Evolutionary conservation across 345 rosid species (phyloP).

Genomic region (Populus davidiana): DNA sequence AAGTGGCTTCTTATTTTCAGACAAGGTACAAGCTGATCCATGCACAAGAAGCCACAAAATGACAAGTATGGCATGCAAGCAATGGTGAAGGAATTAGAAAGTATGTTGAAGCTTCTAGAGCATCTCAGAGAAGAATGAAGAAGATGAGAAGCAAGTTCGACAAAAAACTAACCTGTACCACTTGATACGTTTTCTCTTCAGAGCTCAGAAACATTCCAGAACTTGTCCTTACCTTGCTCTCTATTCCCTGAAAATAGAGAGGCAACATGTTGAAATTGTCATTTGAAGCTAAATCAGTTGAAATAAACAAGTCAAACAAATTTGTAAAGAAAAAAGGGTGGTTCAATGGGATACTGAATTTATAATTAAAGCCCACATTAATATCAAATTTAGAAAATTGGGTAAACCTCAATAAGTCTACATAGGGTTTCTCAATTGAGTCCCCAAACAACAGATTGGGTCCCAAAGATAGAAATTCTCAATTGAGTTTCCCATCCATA

Average conservation of each 20-base stretch:
- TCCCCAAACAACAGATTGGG: background rate
- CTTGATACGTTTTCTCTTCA: slow-evolving; percentile 70
- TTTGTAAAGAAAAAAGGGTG: background rate
- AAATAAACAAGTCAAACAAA: background rate
- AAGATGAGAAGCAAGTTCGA: slow-evolving; percentile 7
- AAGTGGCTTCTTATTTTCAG: background rate
- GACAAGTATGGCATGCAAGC: background rate
- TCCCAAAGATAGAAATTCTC: background rate
- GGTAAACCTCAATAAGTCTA: background rate
- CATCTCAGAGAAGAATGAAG: slow-evolving; percentile 6
- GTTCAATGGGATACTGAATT: background rate
- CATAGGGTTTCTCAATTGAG: background rate
- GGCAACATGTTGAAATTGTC: slow-evolving; percentile 1
- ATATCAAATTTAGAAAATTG: background rate
- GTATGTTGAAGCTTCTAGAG: background rate
- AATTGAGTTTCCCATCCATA: background rate
- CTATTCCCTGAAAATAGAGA: slow-evolving; percentile 57
- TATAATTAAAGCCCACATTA: background rate
- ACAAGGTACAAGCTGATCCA: background rate
- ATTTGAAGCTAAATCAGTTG: background rate
- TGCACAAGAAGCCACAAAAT: background rate
- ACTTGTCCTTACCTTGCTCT: slow-evolving; percentile 90
- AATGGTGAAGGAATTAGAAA: background rate
- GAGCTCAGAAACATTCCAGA: slow-evolving; percentile 88
- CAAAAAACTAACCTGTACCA: slow-evolving; percentile 59